A percentile compares a stretch with the other conserved stretches of the same genome.
Conservation (phyloP, 306 rosid species). For the Sechiopsis laciniata region DNA sequence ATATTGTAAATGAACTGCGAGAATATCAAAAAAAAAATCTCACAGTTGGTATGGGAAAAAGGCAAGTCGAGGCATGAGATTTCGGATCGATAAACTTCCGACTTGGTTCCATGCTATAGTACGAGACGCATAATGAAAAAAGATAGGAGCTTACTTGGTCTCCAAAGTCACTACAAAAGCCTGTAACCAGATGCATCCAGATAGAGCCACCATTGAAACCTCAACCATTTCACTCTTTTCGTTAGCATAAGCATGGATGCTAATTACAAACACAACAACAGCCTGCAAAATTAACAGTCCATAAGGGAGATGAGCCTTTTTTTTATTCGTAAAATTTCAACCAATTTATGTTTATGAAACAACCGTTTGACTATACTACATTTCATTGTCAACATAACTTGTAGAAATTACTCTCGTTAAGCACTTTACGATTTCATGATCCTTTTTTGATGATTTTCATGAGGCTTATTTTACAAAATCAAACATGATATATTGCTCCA, state of each 20-base stretch:
- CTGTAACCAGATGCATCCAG: constrained; percentile 98
- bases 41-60: constrained; percentile 1
- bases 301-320: neutral
- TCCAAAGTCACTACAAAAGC: constrained; percentile 85
- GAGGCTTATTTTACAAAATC: too few species aligned
- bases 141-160: constrained; percentile 59
- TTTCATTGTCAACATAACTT: too few species aligned
- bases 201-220: constrained; percentile 88
- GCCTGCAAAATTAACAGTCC: constrained; percentile 49
- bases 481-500: neutral
- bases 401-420: too few species aligned
- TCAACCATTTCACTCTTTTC: constrained; percentile 94
- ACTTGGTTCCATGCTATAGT: neutral
- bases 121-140: neutral
- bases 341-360: too few species aligned
- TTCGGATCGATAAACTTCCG: neutral
- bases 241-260: constrained; percentile 81
- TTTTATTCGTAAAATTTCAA: neutral
- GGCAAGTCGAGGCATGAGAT: constrained; percentile 8
- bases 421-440: too few species aligned
- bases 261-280: constrained; percentile 68
- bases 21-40: constrained; percentile 27
- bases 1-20: constrained; percentile 78
- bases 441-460: too few species aligned
- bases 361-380: too few species aligned